Conservation (phyloP, 108 stramenopile species). For the Pseudonitzschia pungens region DNA sequence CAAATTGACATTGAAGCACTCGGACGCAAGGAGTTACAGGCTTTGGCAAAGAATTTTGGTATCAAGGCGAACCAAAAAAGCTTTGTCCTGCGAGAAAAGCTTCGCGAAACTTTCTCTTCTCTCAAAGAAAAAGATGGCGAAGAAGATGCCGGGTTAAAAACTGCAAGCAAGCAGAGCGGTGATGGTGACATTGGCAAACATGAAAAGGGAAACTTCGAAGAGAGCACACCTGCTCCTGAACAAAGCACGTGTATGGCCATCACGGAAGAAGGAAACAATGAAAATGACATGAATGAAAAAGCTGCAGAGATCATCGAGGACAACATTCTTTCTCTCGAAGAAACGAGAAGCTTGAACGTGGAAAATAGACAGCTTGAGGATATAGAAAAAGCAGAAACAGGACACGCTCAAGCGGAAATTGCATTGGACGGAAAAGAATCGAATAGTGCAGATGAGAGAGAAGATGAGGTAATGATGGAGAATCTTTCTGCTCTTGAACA, state of each 20-base stretch:
- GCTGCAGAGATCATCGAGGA: not conserved
- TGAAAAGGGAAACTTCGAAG: not conserved
- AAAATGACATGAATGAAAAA: not conserved
- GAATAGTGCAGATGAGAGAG: not conserved
- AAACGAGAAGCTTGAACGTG: not conserved
- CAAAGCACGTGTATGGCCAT: not conserved
- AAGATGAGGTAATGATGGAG: not conserved
- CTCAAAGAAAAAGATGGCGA: not conserved
- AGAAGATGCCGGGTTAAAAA: no score
- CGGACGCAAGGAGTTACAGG: conserved; percentile 23
- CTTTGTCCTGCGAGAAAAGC: not conserved
- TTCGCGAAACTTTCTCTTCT: not conserved
- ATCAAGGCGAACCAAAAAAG: conserved; percentile 14
- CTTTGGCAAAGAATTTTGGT: conserved; percentile 14
- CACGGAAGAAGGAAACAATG: not conserved
- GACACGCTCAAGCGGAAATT: not conserved
- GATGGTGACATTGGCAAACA: not conserved
- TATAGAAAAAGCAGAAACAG: not conserved
- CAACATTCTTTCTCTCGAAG: not conserved
- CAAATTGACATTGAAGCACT: conserved; percentile 3
- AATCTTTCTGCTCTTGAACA: no score
- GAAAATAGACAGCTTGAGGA: not conserved
- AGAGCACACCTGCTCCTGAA: not conserved
- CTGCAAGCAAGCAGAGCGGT: not conserved
- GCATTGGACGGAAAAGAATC: no score